Percentiles rank a stretch among this genome's conserved stretches.
These are phyloP conservation scores for Laguncularia racemosa DNA, from an alignment of 345 rosid species.

Conservation along the genomic window DNA sequence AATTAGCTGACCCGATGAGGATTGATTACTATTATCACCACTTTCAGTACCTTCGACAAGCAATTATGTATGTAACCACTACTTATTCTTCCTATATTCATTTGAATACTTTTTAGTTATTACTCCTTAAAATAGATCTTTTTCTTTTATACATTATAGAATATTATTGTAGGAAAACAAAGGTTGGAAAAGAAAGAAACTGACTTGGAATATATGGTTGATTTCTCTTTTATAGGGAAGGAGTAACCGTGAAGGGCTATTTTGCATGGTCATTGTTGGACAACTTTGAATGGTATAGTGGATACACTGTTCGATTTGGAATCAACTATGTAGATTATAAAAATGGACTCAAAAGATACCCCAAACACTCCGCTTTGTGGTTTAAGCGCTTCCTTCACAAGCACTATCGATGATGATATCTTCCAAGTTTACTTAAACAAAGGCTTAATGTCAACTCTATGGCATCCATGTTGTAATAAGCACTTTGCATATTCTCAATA, in stretches of 20 bases:
- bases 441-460: too few species aligned
- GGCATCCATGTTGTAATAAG: too few species aligned
- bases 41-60: constrained; percentile 13
- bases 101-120: too few species aligned
- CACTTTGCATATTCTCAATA: too few species aligned
- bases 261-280: constrained; percentile 53
- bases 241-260: constrained; percentile 35
- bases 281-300: constrained; percentile 41
- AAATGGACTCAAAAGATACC: constrained; percentile 34
- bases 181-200: too few species aligned
- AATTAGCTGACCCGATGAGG: constrained; percentile 21
- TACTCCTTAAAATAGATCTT: too few species aligned
- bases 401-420: not conserved
- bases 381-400: constrained; percentile 31
- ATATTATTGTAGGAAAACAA: too few species aligned
- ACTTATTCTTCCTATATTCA: too few species aligned
- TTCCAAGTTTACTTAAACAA: too few species aligned
- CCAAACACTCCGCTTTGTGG: constrained; percentile 19
- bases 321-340: constrained; percentile 36
- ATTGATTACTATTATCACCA: constrained; percentile 19
- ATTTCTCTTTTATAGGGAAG: constrained; percentile 10
- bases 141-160: too few species aligned
- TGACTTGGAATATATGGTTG: not conserved
- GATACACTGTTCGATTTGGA: constrained; percentile 36
- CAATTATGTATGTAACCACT: constrained; percentile 18